These are phyloP conservation scores for Fusarium concolor DNA, from an alignment of 2,329 filamentous ascomycete genomes.

Conservation along the genomic window DNA sequence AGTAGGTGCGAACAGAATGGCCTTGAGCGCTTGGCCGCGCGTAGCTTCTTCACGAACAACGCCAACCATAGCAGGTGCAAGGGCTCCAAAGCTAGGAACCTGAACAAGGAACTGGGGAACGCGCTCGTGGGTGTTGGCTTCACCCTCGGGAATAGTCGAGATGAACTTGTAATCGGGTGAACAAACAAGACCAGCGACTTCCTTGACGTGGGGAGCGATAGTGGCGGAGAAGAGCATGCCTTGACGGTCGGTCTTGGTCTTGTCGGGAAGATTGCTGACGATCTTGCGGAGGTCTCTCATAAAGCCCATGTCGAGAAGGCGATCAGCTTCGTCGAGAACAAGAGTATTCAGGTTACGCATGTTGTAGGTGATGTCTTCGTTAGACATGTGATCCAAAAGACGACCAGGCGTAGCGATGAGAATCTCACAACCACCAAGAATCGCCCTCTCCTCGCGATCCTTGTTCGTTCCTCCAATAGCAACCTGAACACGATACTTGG, in stretches of 20 bases:
- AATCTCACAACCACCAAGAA: conserved; percentile 79
- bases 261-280: conserved; percentile 74
- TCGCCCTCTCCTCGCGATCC: conserved; percentile 75
- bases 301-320: conserved; percentile 87
- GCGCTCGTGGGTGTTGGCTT: conserved; percentile 79
- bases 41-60: conserved; percentile 62
- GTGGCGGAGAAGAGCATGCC: conserved; percentile 91
- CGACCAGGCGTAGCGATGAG: conserved; percentile 85
- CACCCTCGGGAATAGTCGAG: conserved; percentile 80
- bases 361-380: conserved; percentile 75
- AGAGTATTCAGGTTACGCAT: conserved; percentile 78
- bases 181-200: conserved; percentile 76
- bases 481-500: conserved; percentile 79
- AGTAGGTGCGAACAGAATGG: conserved; percentile 82
- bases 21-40: conserved; percentile 74
- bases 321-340: conserved; percentile 85
- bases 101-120: conserved; percentile 79
- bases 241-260: conserved; percentile 68
- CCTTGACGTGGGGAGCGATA: conserved; percentile 81
- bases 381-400: conserved; percentile 81
- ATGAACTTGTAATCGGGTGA: conserved; percentile 81
- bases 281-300: conserved; percentile 83
- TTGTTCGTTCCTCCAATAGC: conserved; percentile 86
- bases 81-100: conserved; percentile 76
- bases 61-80: conserved; percentile 69